These are phyloP conservation scores for Phytophthora sp. DNA, from an alignment of 352 stramenopile genomes.

Conservation along the genomic window DNA sequence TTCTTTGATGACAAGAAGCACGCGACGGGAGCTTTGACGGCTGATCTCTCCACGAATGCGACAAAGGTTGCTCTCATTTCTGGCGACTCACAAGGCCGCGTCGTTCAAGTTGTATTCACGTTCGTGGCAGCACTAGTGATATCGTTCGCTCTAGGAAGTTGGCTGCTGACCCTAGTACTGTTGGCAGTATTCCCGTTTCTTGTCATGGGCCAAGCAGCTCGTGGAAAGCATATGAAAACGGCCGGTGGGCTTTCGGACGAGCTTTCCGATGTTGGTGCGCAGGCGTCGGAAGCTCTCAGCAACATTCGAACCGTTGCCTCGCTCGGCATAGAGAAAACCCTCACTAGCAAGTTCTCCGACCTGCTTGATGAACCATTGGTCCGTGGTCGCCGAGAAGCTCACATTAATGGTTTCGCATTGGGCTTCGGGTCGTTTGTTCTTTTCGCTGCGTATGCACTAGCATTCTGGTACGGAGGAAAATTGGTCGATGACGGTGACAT, in stretches of 20 bases:
- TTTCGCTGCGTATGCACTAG: conserved; percentile 53
- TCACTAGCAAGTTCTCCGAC: conserved; percentile 14
- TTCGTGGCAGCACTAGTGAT: conserved; percentile 56
- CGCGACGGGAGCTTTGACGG: conserved; percentile 55
- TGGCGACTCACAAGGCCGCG: conserved; percentile 45
- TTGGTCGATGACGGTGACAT: conserved; percentile 48
- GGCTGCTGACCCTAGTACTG: conserved; percentile 31
- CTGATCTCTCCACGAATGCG: conserved; percentile 57
- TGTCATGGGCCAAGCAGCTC: background rate
- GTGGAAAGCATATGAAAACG: conserved; percentile 25
- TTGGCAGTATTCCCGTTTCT: background rate
- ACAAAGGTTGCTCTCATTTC: conserved; percentile 47
- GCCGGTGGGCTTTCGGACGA: conserved; percentile 17
- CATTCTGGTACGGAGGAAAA: conserved; percentile 69
- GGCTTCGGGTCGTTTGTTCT: conserved; percentile 75
- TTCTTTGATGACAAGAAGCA: conserved; percentile 83
- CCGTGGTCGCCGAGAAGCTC: conserved; percentile 31
- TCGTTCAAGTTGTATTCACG: conserved; percentile 52
- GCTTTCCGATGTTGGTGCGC: conserved; percentile 31
- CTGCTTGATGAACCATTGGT: conserved; percentile 33
- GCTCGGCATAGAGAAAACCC: conserved; percentile 40
- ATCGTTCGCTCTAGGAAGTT: conserved; percentile 67
- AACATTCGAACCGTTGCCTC: conserved; percentile 54
- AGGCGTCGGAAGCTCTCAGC: conserved; percentile 49
- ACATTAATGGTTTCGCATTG: conserved; percentile 44